These are phyloP conservation scores for Aspergillus ochraceus DNA, from an alignment of 2,329 filamentous ascomycete species.

Conservation along the genomic window DNA sequence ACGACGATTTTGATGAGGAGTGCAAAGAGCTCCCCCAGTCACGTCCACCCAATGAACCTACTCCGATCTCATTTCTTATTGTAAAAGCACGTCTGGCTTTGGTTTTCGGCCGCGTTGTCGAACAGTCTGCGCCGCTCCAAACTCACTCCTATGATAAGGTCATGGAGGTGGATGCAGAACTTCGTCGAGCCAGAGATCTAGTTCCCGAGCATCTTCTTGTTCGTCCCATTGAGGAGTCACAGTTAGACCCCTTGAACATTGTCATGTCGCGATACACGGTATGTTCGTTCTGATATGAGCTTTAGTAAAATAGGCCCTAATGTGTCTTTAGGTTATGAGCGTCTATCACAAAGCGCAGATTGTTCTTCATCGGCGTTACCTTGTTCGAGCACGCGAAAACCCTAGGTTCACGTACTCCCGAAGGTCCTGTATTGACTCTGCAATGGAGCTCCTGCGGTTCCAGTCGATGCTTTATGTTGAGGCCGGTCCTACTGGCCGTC, in stretches of 20 bases:
- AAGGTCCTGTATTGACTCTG: conserved; percentile 80
- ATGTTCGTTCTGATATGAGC: conserved; percentile 12
- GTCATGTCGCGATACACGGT: conserved; percentile 79
- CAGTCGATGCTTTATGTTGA: conserved; percentile 75
- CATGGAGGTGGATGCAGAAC: conserved; percentile 59
- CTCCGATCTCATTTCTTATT: conserved; percentile 53
- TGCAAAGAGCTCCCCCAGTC: conserved; percentile 56
- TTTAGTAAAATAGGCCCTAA: conserved; percentile 10
- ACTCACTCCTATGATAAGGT: conserved; percentile 59
- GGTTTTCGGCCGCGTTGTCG: conserved; percentile 47
- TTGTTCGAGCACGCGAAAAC: conserved; percentile 74
- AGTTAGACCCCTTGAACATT: conserved; percentile 65
- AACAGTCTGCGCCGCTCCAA: conserved; percentile 42
- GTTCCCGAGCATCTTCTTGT: conserved; percentile 79
- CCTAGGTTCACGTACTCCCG: conserved; percentile 81
- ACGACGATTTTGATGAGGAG: conserved; percentile 64
- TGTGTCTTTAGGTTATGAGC: conserved; percentile 60
- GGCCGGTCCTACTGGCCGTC: conserved; percentile 67
- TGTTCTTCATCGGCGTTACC: conserved; percentile 83
- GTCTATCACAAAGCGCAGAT: conserved; percentile 87
- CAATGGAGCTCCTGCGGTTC: conserved; percentile 76
- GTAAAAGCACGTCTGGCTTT: conserved; percentile 44
- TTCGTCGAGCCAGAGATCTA: conserved; percentile 60
- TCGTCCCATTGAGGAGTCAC: conserved; percentile 70
- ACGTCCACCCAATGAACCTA: conserved; percentile 60